phyloP scores from a whole-genome alignment of 805 yeast genomes.

The Ogataea siamensis region DNA sequence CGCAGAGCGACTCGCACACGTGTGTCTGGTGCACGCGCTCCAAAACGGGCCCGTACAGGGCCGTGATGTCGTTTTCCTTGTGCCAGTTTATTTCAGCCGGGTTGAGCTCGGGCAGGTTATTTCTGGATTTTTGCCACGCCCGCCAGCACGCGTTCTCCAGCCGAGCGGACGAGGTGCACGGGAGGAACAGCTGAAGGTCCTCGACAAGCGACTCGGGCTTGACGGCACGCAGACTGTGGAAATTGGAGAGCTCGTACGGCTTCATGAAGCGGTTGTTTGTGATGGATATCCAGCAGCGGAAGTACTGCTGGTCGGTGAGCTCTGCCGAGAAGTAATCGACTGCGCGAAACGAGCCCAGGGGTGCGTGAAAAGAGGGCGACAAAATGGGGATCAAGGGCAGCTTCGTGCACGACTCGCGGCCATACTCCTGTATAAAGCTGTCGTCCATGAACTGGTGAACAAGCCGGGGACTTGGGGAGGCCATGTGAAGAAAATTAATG shows the following conservation, averaged over 20 bases:
- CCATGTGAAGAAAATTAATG: constrained; percentile 1
- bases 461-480: constrained; percentile 17
- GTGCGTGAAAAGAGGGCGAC: constrained; percentile 7
- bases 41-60: constrained; percentile 50
- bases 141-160: constrained; percentile 90
- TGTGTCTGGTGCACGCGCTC: constrained; percentile 12
- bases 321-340: constrained; percentile 42
- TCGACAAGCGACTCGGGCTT: constrained; percentile 29
- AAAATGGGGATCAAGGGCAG: constrained; percentile 27
- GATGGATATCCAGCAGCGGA: constrained; percentile 42
- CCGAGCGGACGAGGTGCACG: constrained; percentile 40
- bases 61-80: constrained; percentile 52
- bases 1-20: constrained; percentile 7
- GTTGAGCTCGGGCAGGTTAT: constrained; percentile 45
- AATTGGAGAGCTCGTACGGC: constrained; percentile 32
- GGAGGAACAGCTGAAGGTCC: constrained; percentile 34
- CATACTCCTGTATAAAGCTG: constrained; percentile 25
- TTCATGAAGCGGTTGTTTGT: constrained; percentile 36
- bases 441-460: constrained; percentile 34
- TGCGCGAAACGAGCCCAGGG: constrained; percentile 26
- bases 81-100: constrained; percentile 53
- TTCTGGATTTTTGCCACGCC: constrained; percentile 85
- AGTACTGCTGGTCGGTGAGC: constrained; percentile 37
- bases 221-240: constrained; percentile 25
- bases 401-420: constrained; percentile 23